Evolutionary conservation across 2,329 filamentous ascomycete genomes (phyloP).

Genomic region (Zasmidium cellare): DNA sequence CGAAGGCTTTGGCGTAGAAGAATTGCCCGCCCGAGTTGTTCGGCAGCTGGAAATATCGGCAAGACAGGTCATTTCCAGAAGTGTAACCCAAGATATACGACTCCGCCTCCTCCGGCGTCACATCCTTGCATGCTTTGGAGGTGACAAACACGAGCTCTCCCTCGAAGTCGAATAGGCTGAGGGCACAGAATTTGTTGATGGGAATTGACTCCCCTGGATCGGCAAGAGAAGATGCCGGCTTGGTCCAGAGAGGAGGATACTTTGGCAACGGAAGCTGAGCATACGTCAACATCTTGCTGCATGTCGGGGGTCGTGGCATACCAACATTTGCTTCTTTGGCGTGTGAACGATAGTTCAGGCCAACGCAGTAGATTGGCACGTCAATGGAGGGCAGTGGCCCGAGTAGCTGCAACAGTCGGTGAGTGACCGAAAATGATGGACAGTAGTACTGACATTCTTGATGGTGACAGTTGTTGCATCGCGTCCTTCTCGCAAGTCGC

Average conservation of each 20-base stretch:
- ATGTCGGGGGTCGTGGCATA: background rate
- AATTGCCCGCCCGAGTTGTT: conserved; percentile 55
- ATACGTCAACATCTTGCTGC: too few species aligned
- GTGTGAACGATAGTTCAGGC: conserved; percentile 15
- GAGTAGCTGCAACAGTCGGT: conserved; percentile 1
- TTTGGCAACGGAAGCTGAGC: conserved; percentile 3
- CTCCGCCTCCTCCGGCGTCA: conserved; percentile 45
- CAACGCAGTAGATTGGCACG: conserved; percentile 15
- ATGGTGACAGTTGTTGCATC: too few species aligned
- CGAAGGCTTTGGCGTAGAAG: conserved; percentile 59
- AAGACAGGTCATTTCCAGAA: conserved; percentile 57
- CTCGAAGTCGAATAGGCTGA: conserved; percentile 13
- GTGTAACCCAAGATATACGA: conserved; percentile 57
- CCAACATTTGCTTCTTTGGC: conserved; percentile 9
- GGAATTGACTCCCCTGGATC: conserved; percentile 11
- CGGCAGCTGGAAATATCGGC: conserved; percentile 54
- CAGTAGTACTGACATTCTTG: too few species aligned
- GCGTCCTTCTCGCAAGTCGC: too few species aligned
- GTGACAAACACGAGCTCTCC: conserved; percentile 13
- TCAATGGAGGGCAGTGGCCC: conserved; percentile 5
- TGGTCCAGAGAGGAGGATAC: conserved; percentile 14
- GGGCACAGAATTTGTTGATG: conserved; percentile 10
- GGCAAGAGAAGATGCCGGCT: conserved; percentile 15
- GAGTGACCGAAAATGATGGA: too few species aligned
- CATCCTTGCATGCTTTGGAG: conserved; percentile 38